Evolutionary conservation across 2,329 filamentous ascomycete species (phyloP), one percentile per base, ranked within the genome.

Genomic region (Sporothrix schenckii): DNA sequence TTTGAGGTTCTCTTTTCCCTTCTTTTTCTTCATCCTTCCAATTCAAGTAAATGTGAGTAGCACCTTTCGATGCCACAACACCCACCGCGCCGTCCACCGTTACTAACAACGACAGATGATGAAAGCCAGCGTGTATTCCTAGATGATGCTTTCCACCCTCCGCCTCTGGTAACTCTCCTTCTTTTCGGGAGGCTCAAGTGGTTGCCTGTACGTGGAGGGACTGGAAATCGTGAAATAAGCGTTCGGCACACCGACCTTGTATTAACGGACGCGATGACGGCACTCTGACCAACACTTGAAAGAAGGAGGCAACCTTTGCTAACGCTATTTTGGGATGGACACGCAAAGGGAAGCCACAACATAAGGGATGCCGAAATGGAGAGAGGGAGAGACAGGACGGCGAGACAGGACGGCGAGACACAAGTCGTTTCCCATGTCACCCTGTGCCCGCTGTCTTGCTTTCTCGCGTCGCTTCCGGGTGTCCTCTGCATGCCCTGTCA

Each of bases 171-270:
- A 88, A 92, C 92, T 94, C 94, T 97, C 91, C 90, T 89, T 88
- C 83, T 86, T 83, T 83, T 27, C 47, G 68, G 61, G 89, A 54
- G 92, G 94, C 93, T 92, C 80, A 93, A 97, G 95, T 86, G 94
- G 92, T 91, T 86, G 86, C 82, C 83, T 87, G 88, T 81, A 82
- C 84, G 82, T 60, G 68, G 69, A 34, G 84, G 85, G 81, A 82
- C 84, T 82, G 82, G 88, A 87, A 83, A 91, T 88, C 85, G 88
- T 99, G 95, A 98, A 89, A 93, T 93, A 87, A 90, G 95, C 93
- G 95, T 97, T 92, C 93, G 94, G 92, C 95, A 97, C 94, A 97
- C 83, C 80, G 87, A 89, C 91, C 94, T 97, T 98, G 93, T 97
- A 96, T 92, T 87, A 83, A 87, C 94, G 94, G 89, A 97, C 94